Evolutionary conservation across 148 eudicot species (phyloP).

Genomic region (Vaccinium darrowii): DNA sequence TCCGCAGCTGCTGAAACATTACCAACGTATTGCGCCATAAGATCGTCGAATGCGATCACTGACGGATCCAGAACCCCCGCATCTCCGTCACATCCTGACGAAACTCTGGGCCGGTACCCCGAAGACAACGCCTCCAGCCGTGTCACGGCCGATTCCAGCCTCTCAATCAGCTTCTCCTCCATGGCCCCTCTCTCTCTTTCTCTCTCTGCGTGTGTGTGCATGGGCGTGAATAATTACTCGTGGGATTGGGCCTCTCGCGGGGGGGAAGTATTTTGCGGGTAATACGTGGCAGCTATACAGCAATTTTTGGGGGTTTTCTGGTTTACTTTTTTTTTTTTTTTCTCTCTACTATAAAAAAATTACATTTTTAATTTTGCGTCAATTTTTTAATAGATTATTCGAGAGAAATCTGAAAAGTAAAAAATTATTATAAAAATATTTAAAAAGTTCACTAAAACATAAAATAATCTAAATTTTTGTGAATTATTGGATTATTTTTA

Average conservation of each 20-base stretch:
- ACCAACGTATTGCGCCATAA: constrained; percentile 46
- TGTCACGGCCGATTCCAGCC: constrained; percentile 76
- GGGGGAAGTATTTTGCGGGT: background rate
- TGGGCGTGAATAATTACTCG: background rate
- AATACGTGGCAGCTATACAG: background rate
- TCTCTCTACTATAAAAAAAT: too few relatives aligned
- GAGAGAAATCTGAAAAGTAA: too few relatives aligned
- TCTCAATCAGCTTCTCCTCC: constrained; percentile 68
- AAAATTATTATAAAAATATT: too few relatives aligned
- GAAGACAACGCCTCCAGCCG: constrained; percentile 59
- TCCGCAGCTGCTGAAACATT: constrained; percentile 63
- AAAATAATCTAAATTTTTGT: too few relatives aligned
- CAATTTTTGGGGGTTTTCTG: background rate
- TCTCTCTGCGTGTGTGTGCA: background rate
- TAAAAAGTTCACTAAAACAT: too few relatives aligned
- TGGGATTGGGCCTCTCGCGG: background rate
- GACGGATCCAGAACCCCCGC: constrained; percentile 58
- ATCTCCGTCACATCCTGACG: constrained; percentile 30
- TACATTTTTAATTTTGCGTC: too few relatives aligned
- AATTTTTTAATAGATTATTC: too few relatives aligned
- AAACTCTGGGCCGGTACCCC: constrained; percentile 17
- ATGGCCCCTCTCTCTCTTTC: constrained; percentile 23
- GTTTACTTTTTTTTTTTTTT: too few relatives aligned
- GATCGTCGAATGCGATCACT: constrained; percentile 68
- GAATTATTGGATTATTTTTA: too few relatives aligned